These are phyloP conservation scores for Aspergillus melleus DNA, from an alignment of 2,329 filamentous ascomycete species.

Conservation along the genomic window DNA sequence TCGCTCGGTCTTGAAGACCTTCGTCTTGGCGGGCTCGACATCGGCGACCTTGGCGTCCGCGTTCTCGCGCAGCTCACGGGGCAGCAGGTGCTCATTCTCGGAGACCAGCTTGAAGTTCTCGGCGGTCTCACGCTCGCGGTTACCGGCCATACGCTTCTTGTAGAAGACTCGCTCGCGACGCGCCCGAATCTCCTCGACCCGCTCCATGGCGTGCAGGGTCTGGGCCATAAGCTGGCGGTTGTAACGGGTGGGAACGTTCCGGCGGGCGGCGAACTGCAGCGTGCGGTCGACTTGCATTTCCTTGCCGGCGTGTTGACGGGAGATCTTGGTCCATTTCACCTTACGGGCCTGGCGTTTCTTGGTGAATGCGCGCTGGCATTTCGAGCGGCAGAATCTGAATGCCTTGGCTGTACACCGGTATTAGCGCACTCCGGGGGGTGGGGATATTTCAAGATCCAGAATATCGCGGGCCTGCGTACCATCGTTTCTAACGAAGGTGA, in stretches of 20 bases:
- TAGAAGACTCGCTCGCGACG: constrained; percentile 89
- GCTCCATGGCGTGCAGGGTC: constrained; percentile 89
- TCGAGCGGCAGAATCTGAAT: constrained; percentile 67
- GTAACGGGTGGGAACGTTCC: constrained; percentile 94
- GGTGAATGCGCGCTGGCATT: constrained; percentile 79
- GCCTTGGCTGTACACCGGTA: constrained; percentile 10
- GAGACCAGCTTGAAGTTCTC: constrained; percentile 83
- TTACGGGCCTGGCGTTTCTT: constrained; percentile 98
- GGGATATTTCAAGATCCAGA: background rate
- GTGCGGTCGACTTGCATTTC: constrained; percentile 92
- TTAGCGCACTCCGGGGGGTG: background rate
- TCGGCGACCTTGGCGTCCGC: constrained; percentile 14
- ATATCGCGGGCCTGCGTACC: constrained; percentile 1
- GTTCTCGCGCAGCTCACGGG: constrained; percentile 63
- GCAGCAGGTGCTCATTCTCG: constrained; percentile 89
- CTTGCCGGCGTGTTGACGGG: constrained; percentile 81
- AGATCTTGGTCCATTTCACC: constrained; percentile 95
- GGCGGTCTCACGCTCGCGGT: constrained; percentile 68
- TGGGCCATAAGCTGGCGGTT: constrained; percentile 86
- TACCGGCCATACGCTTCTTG: constrained; percentile 88
- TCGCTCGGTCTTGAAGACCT: constrained; percentile 2
- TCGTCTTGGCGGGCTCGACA: background rate
- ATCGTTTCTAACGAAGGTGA: constrained; percentile 60
- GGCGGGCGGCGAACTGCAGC: constrained; percentile 84
- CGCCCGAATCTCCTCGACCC: constrained; percentile 79